A percentile compares a stretch with the other conserved stretches of the same genome.
These are phyloP conservation scores for Serendipita vermifera DNA, from an alignment of 768 basidiomycete genomes.

Conservation along the genomic window DNA sequence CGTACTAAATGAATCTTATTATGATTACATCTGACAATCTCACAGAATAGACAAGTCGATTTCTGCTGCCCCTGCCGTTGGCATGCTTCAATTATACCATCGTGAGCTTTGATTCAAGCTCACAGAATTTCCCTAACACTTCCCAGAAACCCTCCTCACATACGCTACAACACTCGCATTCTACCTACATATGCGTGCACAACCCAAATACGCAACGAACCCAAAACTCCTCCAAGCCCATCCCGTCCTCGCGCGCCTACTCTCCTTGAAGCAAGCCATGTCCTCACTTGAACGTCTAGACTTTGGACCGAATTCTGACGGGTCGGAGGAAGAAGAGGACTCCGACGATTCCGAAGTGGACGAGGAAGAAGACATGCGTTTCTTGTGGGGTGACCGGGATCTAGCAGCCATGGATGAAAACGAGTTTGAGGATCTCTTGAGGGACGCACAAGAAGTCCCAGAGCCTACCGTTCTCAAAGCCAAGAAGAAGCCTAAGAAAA, in stretches of 20 bases:
- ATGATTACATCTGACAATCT: not conserved
- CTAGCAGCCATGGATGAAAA: slow-evolving; percentile 25
- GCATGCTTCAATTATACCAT: slow-evolving; percentile 75
- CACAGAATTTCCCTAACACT: slow-evolving; percentile 7
- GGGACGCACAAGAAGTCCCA: slow-evolving; percentile 31
- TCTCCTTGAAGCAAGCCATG: slow-evolving; percentile 72
- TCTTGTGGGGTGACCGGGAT: slow-evolving; percentile 13
- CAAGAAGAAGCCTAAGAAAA: slow-evolving; percentile 21
- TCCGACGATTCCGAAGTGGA: slow-evolving; percentile 28
- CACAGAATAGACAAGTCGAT: slow-evolving; percentile 37
- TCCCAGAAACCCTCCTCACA: slow-evolving; percentile 71
- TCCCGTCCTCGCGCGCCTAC: slow-evolving; percentile 61
- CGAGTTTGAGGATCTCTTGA: slow-evolving; percentile 45
- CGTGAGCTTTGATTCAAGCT: slow-evolving; percentile 51
- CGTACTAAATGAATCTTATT: slow-evolving; percentile 16
- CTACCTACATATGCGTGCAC: slow-evolving; percentile 76
- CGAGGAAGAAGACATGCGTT: slow-evolving; percentile 27
- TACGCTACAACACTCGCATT: slow-evolving; percentile 86
- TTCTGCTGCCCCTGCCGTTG: slow-evolving; percentile 43
- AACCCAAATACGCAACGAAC: slow-evolving; percentile 45
- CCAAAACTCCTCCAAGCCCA: slow-evolving; percentile 39
- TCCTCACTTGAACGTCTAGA: slow-evolving; percentile 75
- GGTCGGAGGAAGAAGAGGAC: slow-evolving; percentile 28
- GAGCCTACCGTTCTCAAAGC: slow-evolving; percentile 16
- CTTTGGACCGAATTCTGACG: slow-evolving; percentile 32